phyloP scores from a whole-genome alignment of 1,284 basidiomycete species.

The Cryptococcus hybrid region DNA sequence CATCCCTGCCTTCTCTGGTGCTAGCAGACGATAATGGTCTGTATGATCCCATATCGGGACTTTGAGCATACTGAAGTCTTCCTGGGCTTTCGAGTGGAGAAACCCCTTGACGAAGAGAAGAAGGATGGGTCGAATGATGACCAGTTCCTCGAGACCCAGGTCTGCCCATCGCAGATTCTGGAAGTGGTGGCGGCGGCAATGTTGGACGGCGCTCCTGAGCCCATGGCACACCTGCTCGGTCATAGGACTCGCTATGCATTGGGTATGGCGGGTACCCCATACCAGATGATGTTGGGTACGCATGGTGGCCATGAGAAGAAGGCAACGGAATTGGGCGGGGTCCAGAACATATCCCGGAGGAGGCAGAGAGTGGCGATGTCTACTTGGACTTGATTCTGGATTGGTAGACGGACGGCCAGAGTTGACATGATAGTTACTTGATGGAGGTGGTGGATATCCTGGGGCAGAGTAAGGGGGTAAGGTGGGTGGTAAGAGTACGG shows the following conservation, averaged over 20 bases:
- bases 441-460: constrained; percentile 1
- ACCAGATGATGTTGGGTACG: background rate
- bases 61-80: background rate
- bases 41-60: background rate
- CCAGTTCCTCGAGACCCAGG: background rate
- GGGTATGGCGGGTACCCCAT: constrained; percentile 1
- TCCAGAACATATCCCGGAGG: constrained; percentile 11
- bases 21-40: background rate
- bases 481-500: too few species aligned
- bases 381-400: constrained; percentile 3
- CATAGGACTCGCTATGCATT: background rate
- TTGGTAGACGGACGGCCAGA: constrained; percentile 9
- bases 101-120: background rate
- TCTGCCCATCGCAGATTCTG: background rate
- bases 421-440: constrained; percentile 7
- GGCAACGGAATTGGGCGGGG: constrained; percentile 1
- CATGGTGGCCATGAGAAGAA: background rate
- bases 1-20: background rate
- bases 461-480: background rate
- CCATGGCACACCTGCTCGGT: constrained; percentile 7
- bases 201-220: constrained; percentile 4
- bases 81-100: background rate
- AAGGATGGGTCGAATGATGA: background rate
- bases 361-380: constrained; percentile 11
- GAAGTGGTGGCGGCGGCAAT: too few species aligned